phyloP scores from a whole-genome alignment of 345 rosid genomes.

The Firmiana major region DNA sequence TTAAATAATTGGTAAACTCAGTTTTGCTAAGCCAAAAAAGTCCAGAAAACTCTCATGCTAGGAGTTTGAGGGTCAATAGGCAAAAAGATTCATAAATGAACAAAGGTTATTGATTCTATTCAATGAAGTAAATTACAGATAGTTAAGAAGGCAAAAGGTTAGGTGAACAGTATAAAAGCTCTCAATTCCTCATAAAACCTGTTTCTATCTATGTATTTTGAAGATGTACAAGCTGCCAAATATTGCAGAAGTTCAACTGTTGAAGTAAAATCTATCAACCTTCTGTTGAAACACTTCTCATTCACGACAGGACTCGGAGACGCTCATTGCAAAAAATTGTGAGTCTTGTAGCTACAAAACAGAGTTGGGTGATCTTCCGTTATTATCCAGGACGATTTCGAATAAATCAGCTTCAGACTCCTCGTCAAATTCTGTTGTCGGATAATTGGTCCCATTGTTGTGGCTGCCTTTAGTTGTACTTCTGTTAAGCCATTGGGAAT shows the following conservation, averaged over 20 bases:
- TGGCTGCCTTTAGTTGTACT: slow-evolving; percentile 33
- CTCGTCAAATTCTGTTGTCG: slow-evolving; percentile 52
- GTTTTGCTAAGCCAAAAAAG: neutral
- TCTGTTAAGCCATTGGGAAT: slow-evolving; percentile 69
- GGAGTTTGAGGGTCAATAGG: neutral
- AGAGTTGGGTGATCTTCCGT: slow-evolving; percentile 40
- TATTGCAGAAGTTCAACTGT: slow-evolving; percentile 9
- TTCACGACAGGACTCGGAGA: slow-evolving; percentile 12
- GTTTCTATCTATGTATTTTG: slow-evolving; percentile 12
- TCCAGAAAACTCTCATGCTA: neutral
- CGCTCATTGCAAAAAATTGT: slow-evolving; percentile 8
- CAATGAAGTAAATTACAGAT: slow-evolving; percentile 5
- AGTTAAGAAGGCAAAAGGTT: neutral
- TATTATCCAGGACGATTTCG: slow-evolving; percentile 67
- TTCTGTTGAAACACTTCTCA: neutral
- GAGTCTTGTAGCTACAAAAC: slow-evolving; percentile 23
- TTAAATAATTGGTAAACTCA: neutral
- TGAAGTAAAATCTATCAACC: neutral
- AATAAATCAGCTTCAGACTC: slow-evolving; percentile 92
- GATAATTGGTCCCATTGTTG: slow-evolving; percentile 24
- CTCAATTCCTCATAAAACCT: slow-evolving; percentile 4
- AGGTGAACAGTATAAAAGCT: neutral
- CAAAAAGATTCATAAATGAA: neutral
- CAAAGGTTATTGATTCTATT: slow-evolving; percentile 2
- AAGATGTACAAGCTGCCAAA: slow-evolving; percentile 10